Percentiles rank a stretch among this genome's conserved stretches.
phyloP scores from a whole-genome alignment of 257 asterid genomes.

The Solanum medicagineum region DNA sequence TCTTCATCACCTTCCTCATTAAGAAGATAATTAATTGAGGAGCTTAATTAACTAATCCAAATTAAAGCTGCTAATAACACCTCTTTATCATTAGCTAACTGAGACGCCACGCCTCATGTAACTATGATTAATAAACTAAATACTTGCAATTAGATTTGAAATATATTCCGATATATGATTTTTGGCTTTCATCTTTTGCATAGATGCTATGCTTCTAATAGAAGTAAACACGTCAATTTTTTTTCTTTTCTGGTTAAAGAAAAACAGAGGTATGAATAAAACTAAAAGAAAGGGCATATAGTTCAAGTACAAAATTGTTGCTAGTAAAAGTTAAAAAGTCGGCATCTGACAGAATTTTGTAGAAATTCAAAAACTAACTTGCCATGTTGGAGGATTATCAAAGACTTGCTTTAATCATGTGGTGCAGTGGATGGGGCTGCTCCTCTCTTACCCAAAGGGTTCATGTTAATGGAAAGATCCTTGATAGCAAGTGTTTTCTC shows the following conservation, averaged over 20 bases:
- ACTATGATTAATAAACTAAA: neutral
- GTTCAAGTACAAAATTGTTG: neutral
- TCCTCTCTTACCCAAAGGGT: too few species aligned
- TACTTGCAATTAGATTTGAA: neutral
- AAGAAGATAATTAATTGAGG: neutral
- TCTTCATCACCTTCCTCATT: neutral
- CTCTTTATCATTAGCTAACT: neutral
- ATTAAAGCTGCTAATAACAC: neutral
- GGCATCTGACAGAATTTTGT: neutral
- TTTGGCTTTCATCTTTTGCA: neutral
- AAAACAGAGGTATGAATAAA: neutral
- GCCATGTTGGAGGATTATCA: neutral
- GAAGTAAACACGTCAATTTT: neutral
- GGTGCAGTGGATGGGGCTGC: accelerated
- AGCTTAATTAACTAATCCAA: neutral
- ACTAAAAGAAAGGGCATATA: too few species aligned
- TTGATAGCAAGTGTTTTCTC: too few species aligned
- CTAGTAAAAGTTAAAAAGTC: neutral
- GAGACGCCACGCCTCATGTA: neutral
- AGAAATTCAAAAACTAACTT: neutral
- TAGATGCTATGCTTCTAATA: neutral
- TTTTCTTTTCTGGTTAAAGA: neutral
- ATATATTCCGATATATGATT: neutral
- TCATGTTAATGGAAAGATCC: too few species aligned
- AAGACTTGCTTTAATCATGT: neutral